Percentiles rank a stretch among this genome's conserved stretches.
These are phyloP conservation scores for Zygoascus biomembranicola DNA, from an alignment of 805 yeast genomes.

Conservation along the genomic window DNA sequence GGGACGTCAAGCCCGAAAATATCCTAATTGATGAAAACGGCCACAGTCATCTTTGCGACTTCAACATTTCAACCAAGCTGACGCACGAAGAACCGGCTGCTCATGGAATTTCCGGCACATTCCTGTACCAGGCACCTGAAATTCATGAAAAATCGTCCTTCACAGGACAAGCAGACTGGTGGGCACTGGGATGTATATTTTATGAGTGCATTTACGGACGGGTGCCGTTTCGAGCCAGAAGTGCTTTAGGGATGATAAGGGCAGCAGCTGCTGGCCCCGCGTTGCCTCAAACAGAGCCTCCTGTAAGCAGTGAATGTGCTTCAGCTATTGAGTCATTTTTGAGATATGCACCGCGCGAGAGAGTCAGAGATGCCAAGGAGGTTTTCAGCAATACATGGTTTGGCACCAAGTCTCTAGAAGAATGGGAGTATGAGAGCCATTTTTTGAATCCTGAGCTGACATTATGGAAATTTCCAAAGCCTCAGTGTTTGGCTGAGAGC, in stretches of 20 bases:
- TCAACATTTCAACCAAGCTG: slow-evolving; percentile 89
- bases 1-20: slow-evolving; percentile 94
- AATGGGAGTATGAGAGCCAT: background rate
- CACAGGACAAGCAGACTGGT: slow-evolving; percentile 25
- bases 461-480: background rate
- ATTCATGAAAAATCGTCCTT: slow-evolving; percentile 19
- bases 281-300: slow-evolving; percentile 8
- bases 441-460: background rate
- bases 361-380: slow-evolving; percentile 6
- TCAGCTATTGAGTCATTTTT: slow-evolving; percentile 8
- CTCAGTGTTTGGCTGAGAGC: background rate
- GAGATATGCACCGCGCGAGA: slow-evolving; percentile 6
- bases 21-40: slow-evolving; percentile 76
- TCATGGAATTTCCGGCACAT: slow-evolving; percentile 21
- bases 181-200: slow-evolving; percentile 28
- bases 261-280: slow-evolving; percentile 4
- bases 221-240: slow-evolving; percentile 20
- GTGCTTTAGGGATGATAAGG: slow-evolving; percentile 8
- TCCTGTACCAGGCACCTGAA: slow-evolving; percentile 25
- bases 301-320: slow-evolving; percentile 11
- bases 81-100: slow-evolving; percentile 18
- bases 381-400: slow-evolving; percentile 12
- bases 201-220: slow-evolving; percentile 24
- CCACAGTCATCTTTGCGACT: slow-evolving; percentile 89
- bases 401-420: slow-evolving; percentile 4